Conservation (phyloP, 192 early-diverging fungal genomes). For the Podila clonocystis region DNA sequence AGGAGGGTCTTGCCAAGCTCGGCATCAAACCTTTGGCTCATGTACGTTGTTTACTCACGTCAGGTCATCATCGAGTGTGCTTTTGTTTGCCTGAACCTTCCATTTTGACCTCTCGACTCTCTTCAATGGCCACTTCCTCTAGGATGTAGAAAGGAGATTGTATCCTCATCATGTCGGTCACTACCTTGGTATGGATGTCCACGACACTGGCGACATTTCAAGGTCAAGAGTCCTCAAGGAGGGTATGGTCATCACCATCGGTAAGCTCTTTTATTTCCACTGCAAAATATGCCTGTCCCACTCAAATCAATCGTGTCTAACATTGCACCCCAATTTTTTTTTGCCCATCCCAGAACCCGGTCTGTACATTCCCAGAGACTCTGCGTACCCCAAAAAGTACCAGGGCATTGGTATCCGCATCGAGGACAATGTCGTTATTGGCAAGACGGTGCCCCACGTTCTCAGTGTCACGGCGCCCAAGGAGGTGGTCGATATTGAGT, state of each 20-base stretch:
- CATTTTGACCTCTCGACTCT: not conserved
- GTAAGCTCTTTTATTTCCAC: slow-evolving; percentile 35
- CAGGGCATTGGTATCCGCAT: slow-evolving; percentile 94
- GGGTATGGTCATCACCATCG: slow-evolving; percentile 94
- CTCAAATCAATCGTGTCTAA: not conserved
- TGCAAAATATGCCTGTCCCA: not conserved
- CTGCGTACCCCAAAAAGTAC: slow-evolving; percentile 80
- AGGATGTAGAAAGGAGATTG: slow-evolving; percentile 81
- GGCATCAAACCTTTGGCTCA: slow-evolving; percentile 67
- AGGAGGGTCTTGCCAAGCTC: slow-evolving; percentile 75
- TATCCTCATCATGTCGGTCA: slow-evolving; percentile 97
- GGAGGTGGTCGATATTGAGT: slow-evolving; percentile 85
- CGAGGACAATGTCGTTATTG: slow-evolving; percentile 94
- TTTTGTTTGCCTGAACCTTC: not conserved
- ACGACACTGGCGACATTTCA: slow-evolving; percentile 82
- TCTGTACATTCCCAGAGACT: slow-evolving; percentile 85
- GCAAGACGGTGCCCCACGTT: slow-evolving; percentile 71
- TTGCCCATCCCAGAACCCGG: slow-evolving; percentile 77
- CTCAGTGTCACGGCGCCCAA: slow-evolving; percentile 84
- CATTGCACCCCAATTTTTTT: not conserved
- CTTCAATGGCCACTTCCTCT: not conserved
- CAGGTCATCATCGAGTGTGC: not conserved
- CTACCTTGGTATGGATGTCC: slow-evolving; percentile 95
- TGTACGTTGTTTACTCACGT: slow-evolving; percentile 42
- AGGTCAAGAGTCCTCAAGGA: slow-evolving; percentile 74